Percentiles rank a stretch among this genome's conserved stretches.
These are phyloP conservation scores for Mesembryanthemum crystallinum DNA, from an alignment of 148 eudicot genomes.

Conservation along the genomic window DNA sequence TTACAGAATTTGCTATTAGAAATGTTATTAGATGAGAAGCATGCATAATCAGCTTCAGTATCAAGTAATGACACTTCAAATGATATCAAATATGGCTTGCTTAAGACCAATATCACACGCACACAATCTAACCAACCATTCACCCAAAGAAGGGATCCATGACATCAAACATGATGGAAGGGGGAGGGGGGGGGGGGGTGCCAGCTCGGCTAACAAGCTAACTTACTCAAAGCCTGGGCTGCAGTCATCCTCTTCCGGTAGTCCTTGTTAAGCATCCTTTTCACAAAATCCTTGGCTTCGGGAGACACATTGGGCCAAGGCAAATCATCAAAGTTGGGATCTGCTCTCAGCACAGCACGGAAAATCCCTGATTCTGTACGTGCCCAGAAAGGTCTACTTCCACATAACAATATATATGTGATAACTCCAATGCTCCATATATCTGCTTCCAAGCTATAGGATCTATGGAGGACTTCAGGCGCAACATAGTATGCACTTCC, in stretches of 20 bases:
- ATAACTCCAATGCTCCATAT: constrained; percentile 71
- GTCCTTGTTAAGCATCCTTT: constrained; percentile 64
- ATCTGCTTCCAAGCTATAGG: constrained; percentile 64
- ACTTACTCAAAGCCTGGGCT: constrained; percentile 60
- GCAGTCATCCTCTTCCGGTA: constrained; percentile 71
- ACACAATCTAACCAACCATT: not conserved
- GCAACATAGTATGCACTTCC: constrained; percentile 77
- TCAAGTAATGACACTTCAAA: not conserved
- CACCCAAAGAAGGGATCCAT: not conserved
- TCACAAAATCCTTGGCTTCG: constrained; percentile 66
- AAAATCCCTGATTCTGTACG: constrained; percentile 71
- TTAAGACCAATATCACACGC: not conserved
- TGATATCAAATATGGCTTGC: too few species aligned
- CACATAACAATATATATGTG: constrained; percentile 61
- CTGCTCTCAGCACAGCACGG: constrained; percentile 62
- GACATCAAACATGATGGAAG: too few species aligned
- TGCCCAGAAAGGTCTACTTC: constrained; percentile 74
- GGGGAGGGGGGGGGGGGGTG: too few species aligned
- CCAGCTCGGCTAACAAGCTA: not conserved
- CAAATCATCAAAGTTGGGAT: constrained; percentile 58
- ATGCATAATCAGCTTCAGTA: not conserved
- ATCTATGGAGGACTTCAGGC: constrained; percentile 69
- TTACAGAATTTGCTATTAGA: not conserved
- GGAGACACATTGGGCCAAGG: constrained; percentile 62
- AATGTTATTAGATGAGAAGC: not conserved